Percentiles rank a stretch among this genome's conserved stretches.
phyloP scores from a whole-genome alignment of 78 protist genomes.

The Dictyostelium brefeldianum region DNA sequence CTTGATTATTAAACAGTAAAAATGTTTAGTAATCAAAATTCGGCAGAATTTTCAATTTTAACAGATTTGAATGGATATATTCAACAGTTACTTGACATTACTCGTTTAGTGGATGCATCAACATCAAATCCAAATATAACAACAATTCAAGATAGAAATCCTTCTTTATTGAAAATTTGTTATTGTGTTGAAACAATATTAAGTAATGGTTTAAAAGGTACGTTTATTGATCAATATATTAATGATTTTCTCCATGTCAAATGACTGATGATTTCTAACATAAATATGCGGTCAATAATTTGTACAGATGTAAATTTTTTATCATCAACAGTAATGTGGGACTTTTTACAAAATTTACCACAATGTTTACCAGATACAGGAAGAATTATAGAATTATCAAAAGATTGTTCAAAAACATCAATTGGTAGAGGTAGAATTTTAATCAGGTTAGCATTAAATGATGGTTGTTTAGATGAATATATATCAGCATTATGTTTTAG shows the following conservation, averaged over 20 bases:
- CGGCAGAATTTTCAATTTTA: slow-evolving; percentile 6
- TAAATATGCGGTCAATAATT: not conserved
- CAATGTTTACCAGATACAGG: slow-evolving; percentile 54
- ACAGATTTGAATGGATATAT: slow-evolving; percentile 61
- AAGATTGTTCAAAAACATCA: slow-evolving; percentile 39
- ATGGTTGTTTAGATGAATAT: slow-evolving; percentile 43
- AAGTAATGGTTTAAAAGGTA: slow-evolving; percentile 47
- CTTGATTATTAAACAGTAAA: not conserved
- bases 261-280: not conserved
- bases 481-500: slow-evolving; percentile 30
- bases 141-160: slow-evolving; percentile 32
- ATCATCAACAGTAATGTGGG: slow-evolving; percentile 56
- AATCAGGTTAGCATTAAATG: slow-evolving; percentile 52
- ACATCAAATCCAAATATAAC: not conserved
- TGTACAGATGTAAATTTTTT: slow-evolving; percentile 65
- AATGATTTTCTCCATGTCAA: too few relatives aligned
- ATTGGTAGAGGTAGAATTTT: slow-evolving; percentile 68
- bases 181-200: slow-evolving; percentile 59
- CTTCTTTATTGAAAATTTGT: slow-evolving; percentile 42
- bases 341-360: slow-evolving; percentile 52
- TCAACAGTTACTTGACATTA: slow-evolving; percentile 28
- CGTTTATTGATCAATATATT: not conserved
- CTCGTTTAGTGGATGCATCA: not conserved
- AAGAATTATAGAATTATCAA: slow-evolving; percentile 25
- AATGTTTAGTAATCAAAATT: not conserved